These are phyloP conservation scores for Nematocida ausubeli DNA, from an alignment of 371 early-diverging fungal species.

Conservation along the genomic window DNA sequence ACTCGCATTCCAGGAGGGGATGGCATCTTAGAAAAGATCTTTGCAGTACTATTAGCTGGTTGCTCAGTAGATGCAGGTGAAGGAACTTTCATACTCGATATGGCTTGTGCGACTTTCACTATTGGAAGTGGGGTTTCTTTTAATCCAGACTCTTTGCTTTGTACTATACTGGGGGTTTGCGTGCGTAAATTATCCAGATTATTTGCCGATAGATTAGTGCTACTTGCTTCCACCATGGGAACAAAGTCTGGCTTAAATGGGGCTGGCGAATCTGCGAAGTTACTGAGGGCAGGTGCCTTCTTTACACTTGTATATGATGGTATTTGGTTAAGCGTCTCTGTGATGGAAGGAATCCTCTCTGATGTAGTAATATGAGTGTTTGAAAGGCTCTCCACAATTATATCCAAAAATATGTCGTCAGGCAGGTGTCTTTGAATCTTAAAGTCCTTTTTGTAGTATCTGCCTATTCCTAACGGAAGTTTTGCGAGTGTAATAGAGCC, in stretches of 20 bases:
- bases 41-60: background rate
- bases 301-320: background rate
- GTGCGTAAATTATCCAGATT: no score
- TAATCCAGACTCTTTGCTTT: background rate
- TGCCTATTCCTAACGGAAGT: constrained; percentile 9
- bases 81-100: background rate
- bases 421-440: background rate
- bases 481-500: background rate
- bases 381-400: constrained; percentile 13
- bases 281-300: background rate
- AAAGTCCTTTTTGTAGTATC: constrained; percentile 40
- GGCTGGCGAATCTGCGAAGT: background rate
- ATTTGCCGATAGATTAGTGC: background rate
- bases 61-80: background rate
- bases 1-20: constrained; percentile 19
- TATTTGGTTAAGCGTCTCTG: background rate
- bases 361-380: background rate
- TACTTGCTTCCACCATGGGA: background rate
- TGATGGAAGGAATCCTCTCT: background rate
- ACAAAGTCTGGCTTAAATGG: background rate
- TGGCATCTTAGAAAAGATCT: constrained; percentile 12
- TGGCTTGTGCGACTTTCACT: background rate
- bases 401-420: constrained; percentile 26
- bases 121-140: background rate
- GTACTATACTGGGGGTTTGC: no score